A percentile compares a stretch with the other conserved stretches of the same genome.
phyloP scores from a whole-genome alignment of 345 rosid species.

The Pistacia vera region DNA sequence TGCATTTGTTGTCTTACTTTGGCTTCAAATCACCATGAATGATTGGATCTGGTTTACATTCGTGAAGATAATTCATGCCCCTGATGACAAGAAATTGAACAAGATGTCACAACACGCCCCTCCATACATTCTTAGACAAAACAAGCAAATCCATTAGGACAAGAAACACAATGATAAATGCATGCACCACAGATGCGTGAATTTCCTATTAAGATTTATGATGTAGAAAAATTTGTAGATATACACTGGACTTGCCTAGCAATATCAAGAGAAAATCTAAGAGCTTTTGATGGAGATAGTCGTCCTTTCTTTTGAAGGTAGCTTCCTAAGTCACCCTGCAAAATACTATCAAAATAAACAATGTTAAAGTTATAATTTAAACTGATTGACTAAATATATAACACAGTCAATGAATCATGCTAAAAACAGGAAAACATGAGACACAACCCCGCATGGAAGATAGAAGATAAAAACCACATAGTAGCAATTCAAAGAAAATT shows the following conservation, averaged over 20 bases:
- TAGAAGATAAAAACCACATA: conserved; percentile 1
- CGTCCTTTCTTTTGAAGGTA: conserved; percentile 94
- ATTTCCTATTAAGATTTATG: conserved; percentile 3
- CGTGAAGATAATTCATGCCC: conserved; percentile 80
- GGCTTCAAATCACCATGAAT: conserved; percentile 91
- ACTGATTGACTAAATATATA: not conserved
- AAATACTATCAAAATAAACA: conserved; percentile 18
- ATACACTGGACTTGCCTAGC: conserved; percentile 62
- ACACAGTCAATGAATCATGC: not conserved
- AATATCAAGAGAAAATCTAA: conserved; percentile 85
- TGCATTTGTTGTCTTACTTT: conserved; percentile 78
- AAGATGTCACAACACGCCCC: conserved; percentile 1
- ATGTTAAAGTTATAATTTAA: not conserved
- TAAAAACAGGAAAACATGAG: not conserved
- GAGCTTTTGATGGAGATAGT: conserved; percentile 72
- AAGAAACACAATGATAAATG: not conserved
- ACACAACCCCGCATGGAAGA: not conserved
- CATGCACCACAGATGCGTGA: not conserved
- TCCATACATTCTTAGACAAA: not conserved
- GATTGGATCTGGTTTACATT: conserved; percentile 83
- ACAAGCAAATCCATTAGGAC: not conserved
- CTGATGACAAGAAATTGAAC: conserved; percentile 46
- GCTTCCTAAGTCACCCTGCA: conserved; percentile 81
- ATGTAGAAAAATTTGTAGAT: not conserved
- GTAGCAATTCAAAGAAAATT: not conserved